Evolutionary conservation across 768 basidiomycete genomes (phyloP), one percentile per base, ranked within the genome.

Genomic region (Pleurotus sapidus): DNA sequence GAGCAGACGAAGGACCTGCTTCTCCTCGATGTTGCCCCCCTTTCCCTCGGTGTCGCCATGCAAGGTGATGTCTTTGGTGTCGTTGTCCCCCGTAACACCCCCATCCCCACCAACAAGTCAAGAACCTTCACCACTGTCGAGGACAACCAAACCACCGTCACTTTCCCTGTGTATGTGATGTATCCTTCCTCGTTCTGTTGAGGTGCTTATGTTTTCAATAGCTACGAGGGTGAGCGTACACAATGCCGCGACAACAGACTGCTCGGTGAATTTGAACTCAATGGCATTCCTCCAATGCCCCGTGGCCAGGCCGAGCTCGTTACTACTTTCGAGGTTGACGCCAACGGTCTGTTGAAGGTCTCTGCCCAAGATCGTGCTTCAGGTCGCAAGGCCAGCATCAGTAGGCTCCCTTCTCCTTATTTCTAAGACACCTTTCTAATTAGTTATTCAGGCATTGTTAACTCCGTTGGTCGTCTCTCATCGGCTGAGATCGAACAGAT

Each of bases 91-190:
- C 91, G 97, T 67, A 99, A 99, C 84, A 98, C 97, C 63, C 94
- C 96, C 67, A 98, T 99, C 74, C 97, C 97, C 57, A 95, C 96
- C 72, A 98, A 95, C 87, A 99, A 98, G 81, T 95, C 94, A 39
- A 84, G 97, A 70, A 92, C 91, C 50, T 99, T 99, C 84, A 99
- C 97, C 65, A 99, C 97, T 55, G 97, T 99, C 62, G 97, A 99
- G 85, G 97, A 99, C 83, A 99, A 98, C 84, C 97, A 98, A 79
- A 99, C 97, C 60, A 96, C 93, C 60, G 97, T 99, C 78, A 98
- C 96, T 63, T 99, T 98, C 93, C 97, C 97, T 66, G 97, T 99
- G 86, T 89, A 78, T 68, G 85, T 69, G 9, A 14, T 61, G 37
- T 37, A 11, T 45, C 39, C 17, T 53, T 49, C 37, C 17, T 1